Evolutionary conservation across 2,329 filamentous ascomycete genomes (phyloP), one percentile per base, ranked within the genome.

Genomic region (Colletotrichum graminicola): DNA sequence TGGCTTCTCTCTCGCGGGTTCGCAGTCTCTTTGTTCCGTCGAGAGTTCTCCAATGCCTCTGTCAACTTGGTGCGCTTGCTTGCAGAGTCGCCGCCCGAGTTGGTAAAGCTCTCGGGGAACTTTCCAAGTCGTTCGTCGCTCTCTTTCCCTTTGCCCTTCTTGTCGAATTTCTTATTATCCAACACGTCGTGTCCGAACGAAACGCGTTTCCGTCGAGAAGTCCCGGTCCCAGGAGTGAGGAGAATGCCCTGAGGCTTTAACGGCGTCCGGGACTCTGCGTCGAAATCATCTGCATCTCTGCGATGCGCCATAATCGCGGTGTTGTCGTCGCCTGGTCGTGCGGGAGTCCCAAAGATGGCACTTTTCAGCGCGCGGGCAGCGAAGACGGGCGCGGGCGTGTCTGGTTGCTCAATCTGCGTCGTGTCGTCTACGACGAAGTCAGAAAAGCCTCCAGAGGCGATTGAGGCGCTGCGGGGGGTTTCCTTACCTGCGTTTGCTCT

Each of bases 351-450:
- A 75, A 91, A 92, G 56, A 92, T 79, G 34, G 88, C 90, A 75
- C 86, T 89, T 75, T 88, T 91, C 76, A 92, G 83, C 7, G 90
- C 90, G 71, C 90, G 86, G 47, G 90, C 90, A 2, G 90, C 90
- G 77, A 92, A 92, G 0, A 92, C 86, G 2, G 90, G 90, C 0
- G 89, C 90, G 8, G 90, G 90, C 21, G 90, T 92, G 75, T 92
- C 90, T 49, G 90, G 89, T 41, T 84, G 83, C 21, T 92, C 89
- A 51, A 87, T 75, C 72, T 86, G 85, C 0, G 84, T 84, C 3
- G 76, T 84, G 56, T 85, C 77, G 60, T 75, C 82, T 84, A 61
- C 3, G 14, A 3, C 18, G 3, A 49, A 14, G 59, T 60, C 18
- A 72, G 39, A 52, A 43, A 32, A 52, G 45, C 26, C 21, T 54